Base-by-base conservation (phyloP, 169 alveolate species). In the Plasmodium chabaudi region DNA sequence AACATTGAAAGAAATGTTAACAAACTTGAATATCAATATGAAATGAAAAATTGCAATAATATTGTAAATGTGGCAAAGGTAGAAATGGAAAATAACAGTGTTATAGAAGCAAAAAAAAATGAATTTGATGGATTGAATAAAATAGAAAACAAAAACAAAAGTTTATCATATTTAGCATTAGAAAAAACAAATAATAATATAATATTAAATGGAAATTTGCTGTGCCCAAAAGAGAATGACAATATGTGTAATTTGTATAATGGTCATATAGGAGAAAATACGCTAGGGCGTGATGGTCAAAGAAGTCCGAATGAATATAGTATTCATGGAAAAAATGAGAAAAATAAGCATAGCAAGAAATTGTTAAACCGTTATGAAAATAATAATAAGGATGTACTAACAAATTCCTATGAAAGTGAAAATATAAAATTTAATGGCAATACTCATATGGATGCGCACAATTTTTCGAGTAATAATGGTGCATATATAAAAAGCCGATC, bases 321-420 rank as follows among this genome's bases (percentile, higher is more conserved):
- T 21, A 19, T 82, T 51, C 70, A 82, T 55, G 15, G 13, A 2
- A 67, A 82, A 82, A 15, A 53, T 9, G 90, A 82, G 5, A 53
- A 46, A 15, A 17, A 13, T 13, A 68, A 82, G 17, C 39, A 15
- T 7, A 34, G 72, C 21, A 55, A 56, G 34, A 51, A 49, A 68
- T 42, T 47, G 6, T 47, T 13, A 55, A 82, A 19, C 46, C 56
- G n/a, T 23, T 49, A 34, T 53, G n/a, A 34, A 56, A 59, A 21
- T 12, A 47, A 57, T 67, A 9, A 25, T 56, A n/a, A 82, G 39
- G 70, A 65, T 74, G 39, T 9, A 17, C 21, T 68, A 61, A 74
- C 12, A 27, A 23, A 61, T 39, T 10, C 59, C 34, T 42, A 44
- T 51, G 74, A 55, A 27, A 82, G 17, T 12, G 60, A 46, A n/a